Conservation (phyloP, 352 stramenopile genomes). For the Phytophthora pisi region DNA sequence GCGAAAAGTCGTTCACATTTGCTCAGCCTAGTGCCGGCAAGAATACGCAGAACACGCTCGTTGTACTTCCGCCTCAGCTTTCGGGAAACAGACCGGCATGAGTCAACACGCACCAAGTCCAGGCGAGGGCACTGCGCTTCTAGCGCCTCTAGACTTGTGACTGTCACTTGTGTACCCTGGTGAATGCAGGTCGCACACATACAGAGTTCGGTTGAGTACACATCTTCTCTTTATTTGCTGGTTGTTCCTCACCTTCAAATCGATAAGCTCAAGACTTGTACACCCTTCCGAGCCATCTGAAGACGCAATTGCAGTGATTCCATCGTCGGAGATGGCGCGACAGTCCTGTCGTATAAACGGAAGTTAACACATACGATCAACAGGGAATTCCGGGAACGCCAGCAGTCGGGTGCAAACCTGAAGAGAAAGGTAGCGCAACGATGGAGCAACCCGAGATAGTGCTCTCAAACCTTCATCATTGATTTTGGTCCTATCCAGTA, state of each 20-base stretch:
- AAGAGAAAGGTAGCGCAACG: conserved; percentile 69
- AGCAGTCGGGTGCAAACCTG: conserved; percentile 40
- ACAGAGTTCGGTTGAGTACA: neutral
- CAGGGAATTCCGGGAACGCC: neutral
- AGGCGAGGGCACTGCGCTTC: conserved; percentile 45
- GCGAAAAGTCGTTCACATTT: conserved; percentile 48
- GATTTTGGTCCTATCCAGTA: conserved; percentile 67
- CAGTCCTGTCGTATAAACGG: conserved; percentile 48
- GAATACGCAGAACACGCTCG: conserved; percentile 23
- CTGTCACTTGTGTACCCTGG: conserved; percentile 61
- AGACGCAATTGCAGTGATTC: conserved; percentile 44
- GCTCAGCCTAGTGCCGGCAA: conserved; percentile 25
- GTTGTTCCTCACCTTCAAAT: conserved; percentile 57
- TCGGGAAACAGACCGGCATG: conserved; percentile 67
- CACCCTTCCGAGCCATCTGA: conserved; percentile 31
- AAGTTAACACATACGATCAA: neutral
- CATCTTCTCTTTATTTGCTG: too few species aligned
- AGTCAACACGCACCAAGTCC: conserved; percentile 70
- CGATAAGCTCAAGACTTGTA: conserved; percentile 52
- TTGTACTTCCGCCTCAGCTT: conserved; percentile 51
- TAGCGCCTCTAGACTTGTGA: conserved; percentile 47
- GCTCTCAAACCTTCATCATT: conserved; percentile 48
- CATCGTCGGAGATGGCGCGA: conserved; percentile 50
- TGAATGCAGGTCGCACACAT: neutral
- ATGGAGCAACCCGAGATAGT: conserved; percentile 38